phyloP scores from a whole-genome alignment of 169 alveolate genomes.

The Eimeria sp. region DNA sequence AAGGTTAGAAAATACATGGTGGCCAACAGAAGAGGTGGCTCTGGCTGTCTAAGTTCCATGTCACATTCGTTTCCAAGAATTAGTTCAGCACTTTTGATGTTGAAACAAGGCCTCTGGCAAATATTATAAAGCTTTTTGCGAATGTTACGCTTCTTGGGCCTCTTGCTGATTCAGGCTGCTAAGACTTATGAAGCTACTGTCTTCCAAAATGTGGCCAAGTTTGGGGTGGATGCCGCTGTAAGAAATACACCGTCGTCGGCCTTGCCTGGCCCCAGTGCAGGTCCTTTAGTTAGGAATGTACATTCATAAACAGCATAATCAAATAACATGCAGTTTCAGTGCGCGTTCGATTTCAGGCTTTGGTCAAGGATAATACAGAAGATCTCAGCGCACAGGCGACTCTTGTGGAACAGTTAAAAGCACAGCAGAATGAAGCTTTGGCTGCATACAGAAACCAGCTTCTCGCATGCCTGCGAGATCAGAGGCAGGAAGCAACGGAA shows the following conservation, averaged over 20 bases:
- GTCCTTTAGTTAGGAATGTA: background rate
- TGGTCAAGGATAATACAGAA: constrained; percentile 3
- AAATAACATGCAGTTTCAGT: background rate
- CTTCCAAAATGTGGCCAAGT: constrained; percentile 38
- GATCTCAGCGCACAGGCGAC: constrained; percentile 22
- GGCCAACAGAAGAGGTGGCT: background rate
- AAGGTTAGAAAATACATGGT: background rate
- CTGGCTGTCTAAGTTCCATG: background rate
- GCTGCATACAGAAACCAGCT: constrained; percentile 22
- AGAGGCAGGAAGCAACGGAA: constrained; percentile 47
- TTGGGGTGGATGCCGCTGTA: constrained; percentile 56
- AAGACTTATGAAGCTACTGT: constrained; percentile 12
- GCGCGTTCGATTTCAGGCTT: background rate
- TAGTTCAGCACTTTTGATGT: background rate
- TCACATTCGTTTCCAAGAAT: background rate
- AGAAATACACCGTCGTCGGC: background rate
- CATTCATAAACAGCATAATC: background rate
- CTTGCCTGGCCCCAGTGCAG: too few relatives aligned
- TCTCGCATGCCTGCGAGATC: constrained; percentile 53
- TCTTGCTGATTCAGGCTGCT: constrained; percentile 7
- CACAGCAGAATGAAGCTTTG: constrained; percentile 28
- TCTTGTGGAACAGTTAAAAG: background rate
- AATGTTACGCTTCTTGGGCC: background rate
- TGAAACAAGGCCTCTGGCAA: background rate
- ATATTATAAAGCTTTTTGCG: too few relatives aligned